A percentile compares a stretch with the other conserved stretches of the same genome.
phyloP scores from a whole-genome alignment of 1,284 basidiomycete species.

The Boletus sp. region DNA sequence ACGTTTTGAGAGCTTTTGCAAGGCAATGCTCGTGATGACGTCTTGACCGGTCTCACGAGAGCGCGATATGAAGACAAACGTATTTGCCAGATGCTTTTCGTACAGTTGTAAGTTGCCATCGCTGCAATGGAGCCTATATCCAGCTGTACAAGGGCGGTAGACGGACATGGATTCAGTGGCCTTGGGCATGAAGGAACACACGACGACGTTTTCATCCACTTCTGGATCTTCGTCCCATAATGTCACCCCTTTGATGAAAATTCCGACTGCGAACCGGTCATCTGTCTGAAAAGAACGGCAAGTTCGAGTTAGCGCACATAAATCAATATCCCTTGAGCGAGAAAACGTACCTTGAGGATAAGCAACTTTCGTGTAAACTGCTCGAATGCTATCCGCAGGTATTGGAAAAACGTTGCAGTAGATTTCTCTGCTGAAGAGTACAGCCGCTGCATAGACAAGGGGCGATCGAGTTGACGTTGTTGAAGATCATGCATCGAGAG shows the following conservation, averaged over 20 bases:
- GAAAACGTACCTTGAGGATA: conserved; percentile 47
- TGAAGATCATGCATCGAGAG: conserved; percentile 47
- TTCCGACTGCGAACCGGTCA: conserved; percentile 54
- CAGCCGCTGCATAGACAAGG: conserved; percentile 55
- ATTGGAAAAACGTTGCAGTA: conserved; percentile 56
- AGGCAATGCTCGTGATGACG: conserved; percentile 53
- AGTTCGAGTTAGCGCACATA: neutral
- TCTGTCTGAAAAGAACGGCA: conserved; percentile 44
- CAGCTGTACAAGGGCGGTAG: conserved; percentile 47
- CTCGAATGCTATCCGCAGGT: conserved; percentile 49
- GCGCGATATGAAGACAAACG: conserved; percentile 54
- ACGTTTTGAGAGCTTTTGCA: conserved; percentile 53
- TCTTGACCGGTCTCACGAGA: conserved; percentile 44
- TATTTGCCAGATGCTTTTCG: conserved; percentile 47
- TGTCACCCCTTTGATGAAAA: conserved; percentile 58
- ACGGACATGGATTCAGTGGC: conserved; percentile 45
- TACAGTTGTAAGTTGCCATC: conserved; percentile 55
- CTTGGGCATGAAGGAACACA: conserved; percentile 57
- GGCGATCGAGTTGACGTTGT: conserved; percentile 45
- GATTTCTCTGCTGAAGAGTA: conserved; percentile 55
- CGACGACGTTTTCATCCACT: conserved; percentile 55
- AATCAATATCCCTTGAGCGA: neutral
- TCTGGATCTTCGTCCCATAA: conserved; percentile 60
- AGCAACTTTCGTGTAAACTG: conserved; percentile 56
- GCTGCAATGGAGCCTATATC: conserved; percentile 53